Evolutionary conservation across 2,329 filamentous ascomycete species (phyloP).

Genomic region (Venturia asperata): DNA sequence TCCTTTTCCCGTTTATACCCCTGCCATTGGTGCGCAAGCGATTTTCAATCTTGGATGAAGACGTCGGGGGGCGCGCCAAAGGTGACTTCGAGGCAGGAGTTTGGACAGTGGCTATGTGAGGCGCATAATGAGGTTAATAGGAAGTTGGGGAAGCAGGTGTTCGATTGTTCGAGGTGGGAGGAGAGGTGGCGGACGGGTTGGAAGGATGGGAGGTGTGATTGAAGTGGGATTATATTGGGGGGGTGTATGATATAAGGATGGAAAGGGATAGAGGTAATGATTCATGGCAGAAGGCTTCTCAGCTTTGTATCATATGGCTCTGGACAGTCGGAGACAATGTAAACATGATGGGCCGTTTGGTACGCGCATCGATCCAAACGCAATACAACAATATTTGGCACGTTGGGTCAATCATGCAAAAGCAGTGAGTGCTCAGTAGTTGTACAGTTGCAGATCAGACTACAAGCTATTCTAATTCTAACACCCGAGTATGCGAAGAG

Average conservation of each 20-base stretch:
- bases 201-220: conserved; percentile 62
- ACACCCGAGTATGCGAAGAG: background rate
- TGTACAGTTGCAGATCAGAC: conserved; percentile 10
- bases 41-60: conserved; percentile 77
- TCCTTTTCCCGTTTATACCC: conserved; percentile 85
- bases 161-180: conserved; percentile 87
- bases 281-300: conserved; percentile 2
- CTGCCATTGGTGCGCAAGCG: conserved; percentile 90
- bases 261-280: background rate
- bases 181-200: conserved; percentile 92
- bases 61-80: conserved; percentile 55
- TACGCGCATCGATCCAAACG: background rate
- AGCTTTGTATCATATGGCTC: conserved; percentile 7
- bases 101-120: conserved; percentile 76
- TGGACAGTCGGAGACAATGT: background rate
- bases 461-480: conserved; percentile 2
- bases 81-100: conserved; percentile 55
- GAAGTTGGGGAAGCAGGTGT: conserved; percentile 83
- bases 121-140: conserved; percentile 82
- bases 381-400: background rate
- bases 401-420: background rate
- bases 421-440: background rate
- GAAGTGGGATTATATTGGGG: conserved; percentile 21
- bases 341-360: background rate
- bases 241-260: background rate